These are phyloP conservation scores for Hirsutella thompsonii DNA, from an alignment of 2,329 filamentous ascomycete species.

Conservation along the genomic window DNA sequence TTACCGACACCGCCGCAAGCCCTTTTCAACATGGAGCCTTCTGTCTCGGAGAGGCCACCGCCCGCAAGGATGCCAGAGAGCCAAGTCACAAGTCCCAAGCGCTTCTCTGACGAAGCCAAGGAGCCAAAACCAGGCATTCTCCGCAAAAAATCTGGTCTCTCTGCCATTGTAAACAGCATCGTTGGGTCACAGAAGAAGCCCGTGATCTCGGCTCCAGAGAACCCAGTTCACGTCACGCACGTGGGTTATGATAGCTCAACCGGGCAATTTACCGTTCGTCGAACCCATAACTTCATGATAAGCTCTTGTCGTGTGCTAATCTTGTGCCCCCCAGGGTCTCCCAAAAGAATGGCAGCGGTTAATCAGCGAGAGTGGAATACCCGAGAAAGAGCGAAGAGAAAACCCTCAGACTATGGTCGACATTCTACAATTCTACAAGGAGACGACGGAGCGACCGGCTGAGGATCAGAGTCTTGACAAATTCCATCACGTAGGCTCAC, in stretches of 20 bases:
- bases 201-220: slow-evolving; percentile 93
- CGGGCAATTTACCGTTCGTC: slow-evolving; percentile 77
- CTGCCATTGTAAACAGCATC: slow-evolving; percentile 71
- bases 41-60: slow-evolving; percentile 22
- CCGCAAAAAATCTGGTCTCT: slow-evolving; percentile 81
- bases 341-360: slow-evolving; percentile 97
- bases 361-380: slow-evolving; percentile 89
- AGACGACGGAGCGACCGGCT: slow-evolving; percentile 66
- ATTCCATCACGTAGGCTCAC: slow-evolving; percentile 72
- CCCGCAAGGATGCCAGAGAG: slow-evolving; percentile 25
- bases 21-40: slow-evolving; percentile 21
- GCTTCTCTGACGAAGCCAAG: slow-evolving; percentile 67
- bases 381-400: slow-evolving; percentile 88
- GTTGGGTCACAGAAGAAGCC: slow-evolving; percentile 81
- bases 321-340: slow-evolving; percentile 51
- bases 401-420: slow-evolving; percentile 93
- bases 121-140: slow-evolving; percentile 47
- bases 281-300: slow-evolving; percentile 18
- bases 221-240: slow-evolving; percentile 94
- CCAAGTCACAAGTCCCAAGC: slow-evolving; percentile 43
- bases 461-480: slow-evolving; percentile 93
- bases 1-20: slow-evolving; percentile 53
- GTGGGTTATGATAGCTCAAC: slow-evolving; percentile 95
- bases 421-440: slow-evolving; percentile 94
- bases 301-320: slow-evolving; percentile 2